phyloP scores from a whole-genome alignment of 2,329 filamentous ascomycete genomes.

The Colletotrichum sublineola region DNA sequence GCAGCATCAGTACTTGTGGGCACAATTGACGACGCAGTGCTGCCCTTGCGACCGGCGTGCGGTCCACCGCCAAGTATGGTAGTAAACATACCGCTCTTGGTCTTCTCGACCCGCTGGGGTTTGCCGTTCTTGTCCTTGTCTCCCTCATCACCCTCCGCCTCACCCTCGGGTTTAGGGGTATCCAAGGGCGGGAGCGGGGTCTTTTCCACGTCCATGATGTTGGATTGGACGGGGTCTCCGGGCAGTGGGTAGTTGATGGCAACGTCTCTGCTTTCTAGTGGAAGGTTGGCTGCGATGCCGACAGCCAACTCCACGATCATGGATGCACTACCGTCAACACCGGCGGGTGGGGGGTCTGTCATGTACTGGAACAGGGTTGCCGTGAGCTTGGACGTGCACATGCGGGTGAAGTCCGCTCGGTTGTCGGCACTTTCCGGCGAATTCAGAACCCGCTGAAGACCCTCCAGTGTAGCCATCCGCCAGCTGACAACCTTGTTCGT shows the following conservation, averaged over 20 bases:
- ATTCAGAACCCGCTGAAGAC: constrained; percentile 79
- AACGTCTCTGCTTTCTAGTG: constrained; percentile 91
- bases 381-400: constrained; percentile 76
- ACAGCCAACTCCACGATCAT: constrained; percentile 96
- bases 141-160: constrained; percentile 58
- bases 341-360: constrained; percentile 80
- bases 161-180: constrained; percentile 51
- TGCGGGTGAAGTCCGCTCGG: constrained; percentile 76
- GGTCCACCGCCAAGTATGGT: constrained; percentile 43
- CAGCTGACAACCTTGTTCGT: constrained; percentile 90
- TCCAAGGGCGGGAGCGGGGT: constrained; percentile 72
- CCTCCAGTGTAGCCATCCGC: constrained; percentile 93
- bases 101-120: constrained; percentile 56
- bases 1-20: constrained; percentile 57
- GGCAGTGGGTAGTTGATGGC: constrained; percentile 88
- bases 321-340: constrained; percentile 87
- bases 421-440: constrained; percentile 75
- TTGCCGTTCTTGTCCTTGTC: constrained; percentile 60
- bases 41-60: constrained; percentile 49
- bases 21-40: constrained; percentile 49
- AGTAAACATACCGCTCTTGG: constrained; percentile 61
- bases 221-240: constrained; percentile 75
- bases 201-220: constrained; percentile 91
- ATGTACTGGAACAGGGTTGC: constrained; percentile 80
- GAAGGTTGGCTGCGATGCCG: constrained; percentile 86